Conservation (phyloP, 2,329 filamentous ascomycete species). For the Ceratocystis destructans region DNA sequence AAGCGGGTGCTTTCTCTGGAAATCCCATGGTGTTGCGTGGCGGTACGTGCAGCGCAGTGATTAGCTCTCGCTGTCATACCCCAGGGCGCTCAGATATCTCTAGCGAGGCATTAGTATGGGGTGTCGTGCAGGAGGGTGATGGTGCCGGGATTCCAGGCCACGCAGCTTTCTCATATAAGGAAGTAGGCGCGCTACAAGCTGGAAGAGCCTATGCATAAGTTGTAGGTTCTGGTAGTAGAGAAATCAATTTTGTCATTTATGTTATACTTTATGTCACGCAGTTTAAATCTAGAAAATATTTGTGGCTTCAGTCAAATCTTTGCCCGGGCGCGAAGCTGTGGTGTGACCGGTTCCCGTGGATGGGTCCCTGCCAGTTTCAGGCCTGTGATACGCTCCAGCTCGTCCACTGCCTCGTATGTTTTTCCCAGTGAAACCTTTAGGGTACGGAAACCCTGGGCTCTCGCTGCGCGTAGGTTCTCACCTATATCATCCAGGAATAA, state of each 20-base stretch:
- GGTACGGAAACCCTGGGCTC: constrained; percentile 60
- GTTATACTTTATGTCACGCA: background rate
- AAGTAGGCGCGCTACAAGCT: constrained; percentile 26
- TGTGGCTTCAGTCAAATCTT: constrained; percentile 30
- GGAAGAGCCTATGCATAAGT: constrained; percentile 29
- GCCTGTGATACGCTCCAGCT: constrained; percentile 64
- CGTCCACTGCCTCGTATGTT: constrained; percentile 65
- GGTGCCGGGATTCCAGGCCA: constrained; percentile 30
- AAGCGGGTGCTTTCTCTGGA: constrained; percentile 28
- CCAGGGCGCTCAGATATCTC: constrained; percentile 25
- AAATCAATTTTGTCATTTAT: background rate
- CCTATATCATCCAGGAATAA: constrained; percentile 92
- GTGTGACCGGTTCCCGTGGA: constrained; percentile 35
- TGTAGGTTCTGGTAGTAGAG: background rate
- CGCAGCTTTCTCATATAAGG: constrained; percentile 33
- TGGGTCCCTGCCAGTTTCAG: constrained; percentile 45
- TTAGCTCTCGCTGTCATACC: constrained; percentile 37
- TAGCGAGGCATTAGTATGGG: constrained; percentile 30
- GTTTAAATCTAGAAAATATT: background rate
- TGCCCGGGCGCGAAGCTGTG: constrained; percentile 28
- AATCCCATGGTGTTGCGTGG: constrained; percentile 37
- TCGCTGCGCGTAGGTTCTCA: constrained; percentile 74
- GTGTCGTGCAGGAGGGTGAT: constrained; percentile 31
- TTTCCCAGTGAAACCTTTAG: constrained; percentile 72
- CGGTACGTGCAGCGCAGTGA: constrained; percentile 39